Conservation (phyloP, 2,329 filamentous ascomycete genomes). For the Cercospora sojina region DNA sequence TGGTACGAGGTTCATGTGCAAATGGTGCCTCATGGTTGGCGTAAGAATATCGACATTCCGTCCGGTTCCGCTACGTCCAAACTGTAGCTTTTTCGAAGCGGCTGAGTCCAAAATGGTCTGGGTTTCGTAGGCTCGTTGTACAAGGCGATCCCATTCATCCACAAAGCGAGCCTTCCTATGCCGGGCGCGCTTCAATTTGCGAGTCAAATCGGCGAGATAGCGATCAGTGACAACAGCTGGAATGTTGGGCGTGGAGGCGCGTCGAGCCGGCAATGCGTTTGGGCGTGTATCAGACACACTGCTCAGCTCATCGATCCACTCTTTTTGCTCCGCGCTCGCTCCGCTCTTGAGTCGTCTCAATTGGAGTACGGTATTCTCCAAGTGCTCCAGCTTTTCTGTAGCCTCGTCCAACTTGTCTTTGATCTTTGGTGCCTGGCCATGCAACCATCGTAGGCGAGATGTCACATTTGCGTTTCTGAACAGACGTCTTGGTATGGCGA, state of each 20-base stretch:
- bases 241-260: conserved; percentile 31
- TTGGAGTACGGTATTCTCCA: conserved; percentile 78
- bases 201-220: conserved; percentile 85
- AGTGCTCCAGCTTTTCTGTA: conserved; percentile 71
- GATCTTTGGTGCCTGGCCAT: conserved; percentile 73
- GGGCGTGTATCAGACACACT: conserved; percentile 67
- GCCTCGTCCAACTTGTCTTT: conserved; percentile 89
- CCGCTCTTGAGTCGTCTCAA: conserved; percentile 78
- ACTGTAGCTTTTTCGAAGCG: conserved; percentile 76
- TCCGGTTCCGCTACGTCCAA: conserved; percentile 50
- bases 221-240: conserved; percentile 88
- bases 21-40: conserved; percentile 76
- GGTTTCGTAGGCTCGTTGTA: conserved; percentile 70
- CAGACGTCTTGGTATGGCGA: conserved; percentile 80
- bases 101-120: conserved; percentile 83
- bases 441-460: conserved; percentile 69
- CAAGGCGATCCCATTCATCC: conserved; percentile 79
- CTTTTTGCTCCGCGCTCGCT: conserved; percentile 70
- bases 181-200: conserved; percentile 75
- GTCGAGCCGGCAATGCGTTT: conserved; percentile 40
- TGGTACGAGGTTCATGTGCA: conserved; percentile 73
- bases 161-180: conserved; percentile 81
- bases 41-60: conserved; percentile 53
- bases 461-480: conserved; percentile 77
- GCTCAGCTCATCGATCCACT: conserved; percentile 94